Base-by-base conservation (phyloP, 352 stramenopile genomes). In the Pythium scleroteichum region DNA sequence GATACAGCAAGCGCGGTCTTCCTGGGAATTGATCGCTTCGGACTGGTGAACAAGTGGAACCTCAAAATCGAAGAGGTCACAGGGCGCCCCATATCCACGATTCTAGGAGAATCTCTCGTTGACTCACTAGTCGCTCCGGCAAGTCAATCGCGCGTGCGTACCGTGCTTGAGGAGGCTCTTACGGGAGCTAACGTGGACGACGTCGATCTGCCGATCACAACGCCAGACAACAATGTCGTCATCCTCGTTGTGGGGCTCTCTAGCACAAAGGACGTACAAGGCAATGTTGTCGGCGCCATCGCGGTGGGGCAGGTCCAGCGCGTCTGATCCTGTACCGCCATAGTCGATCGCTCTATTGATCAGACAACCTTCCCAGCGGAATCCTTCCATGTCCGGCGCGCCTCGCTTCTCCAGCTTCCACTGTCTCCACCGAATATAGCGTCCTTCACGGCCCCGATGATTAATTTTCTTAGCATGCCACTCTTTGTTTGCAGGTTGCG, bases 241-340 rank as follows among this genome's bases (percentile, higher is more conserved):
- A 10, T 35, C 10, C 29, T 35, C 29, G 29, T 35, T 10, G 29
- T 35, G 29, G 29, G 29, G 5, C 10, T 35, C 5, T 35, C 29
- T 10, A 35, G 5, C 29, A 10, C 29, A 10, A 35, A 35, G 29
- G 88, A 97, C 62, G 83, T 85, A 67, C 85, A 96, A 27, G 87
- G 88, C 32, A 95, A 94, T 44, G 87, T 97, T 64, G 83, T 93
- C 26, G 92, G 91, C 49, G 90, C 96, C 22, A 93, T 97, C 44
- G 84, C 82, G 53, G 87, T 97, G 41, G 89, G 87, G 17, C 90
- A 97, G 29, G 10, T 35, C 29, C 29, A 35, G 29, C 29, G 29
- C 29, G 29, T 35, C 29, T 35, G 29, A 35, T 10, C 29, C 29
- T 35, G 29, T 35, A 35, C 29, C 29, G 29, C 10, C 29, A 35